Percentiles rank a stretch among this genome's conserved stretches.
Evolutionary conservation across 2,329 filamentous ascomycete species (phyloP).

Genomic region (Fusarium temperatum): DNA sequence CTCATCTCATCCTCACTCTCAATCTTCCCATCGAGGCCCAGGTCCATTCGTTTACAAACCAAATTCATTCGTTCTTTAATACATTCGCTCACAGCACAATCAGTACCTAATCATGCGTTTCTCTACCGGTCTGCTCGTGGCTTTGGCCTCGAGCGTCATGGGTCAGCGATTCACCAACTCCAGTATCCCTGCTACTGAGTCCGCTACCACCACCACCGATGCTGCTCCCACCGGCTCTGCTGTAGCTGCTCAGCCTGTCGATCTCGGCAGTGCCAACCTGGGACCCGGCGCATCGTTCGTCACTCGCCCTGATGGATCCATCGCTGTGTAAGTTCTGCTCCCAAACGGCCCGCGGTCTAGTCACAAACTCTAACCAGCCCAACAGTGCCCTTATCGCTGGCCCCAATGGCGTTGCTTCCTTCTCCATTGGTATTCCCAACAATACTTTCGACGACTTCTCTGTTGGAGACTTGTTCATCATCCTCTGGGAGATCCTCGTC

Average conservation of each 20-base stretch:
- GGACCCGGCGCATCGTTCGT: not conserved
- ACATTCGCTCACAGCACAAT: not conserved
- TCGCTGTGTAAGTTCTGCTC: constrained; percentile 6
- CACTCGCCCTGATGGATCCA: not conserved
- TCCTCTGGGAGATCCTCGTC: no score
- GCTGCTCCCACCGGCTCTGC: not conserved
- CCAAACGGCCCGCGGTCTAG: not conserved
- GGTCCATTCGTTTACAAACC: constrained; percentile 29
- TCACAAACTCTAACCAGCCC: not conserved
- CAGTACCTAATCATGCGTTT: constrained; percentile 23
- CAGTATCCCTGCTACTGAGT: not conserved
- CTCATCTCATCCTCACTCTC: constrained; percentile 29
- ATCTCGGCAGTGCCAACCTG: not conserved
- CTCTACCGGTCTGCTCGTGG: constrained; percentile 13
- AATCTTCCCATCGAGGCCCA: constrained; percentile 30
- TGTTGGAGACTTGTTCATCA: not conserved
- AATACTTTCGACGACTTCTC: no score
- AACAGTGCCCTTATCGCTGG: not conserved
- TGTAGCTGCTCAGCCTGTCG: not conserved
- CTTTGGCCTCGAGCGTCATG: constrained; percentile 17
- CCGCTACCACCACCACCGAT: not conserved
- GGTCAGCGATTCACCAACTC: constrained; percentile 34
- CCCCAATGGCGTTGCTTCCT: not conserved
- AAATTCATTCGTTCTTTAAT: constrained; percentile 10
- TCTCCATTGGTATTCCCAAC: no score